phyloP scores from a whole-genome alignment of 2,329 filamentous ascomycete species.

The Colletotrichum lentis region DNA sequence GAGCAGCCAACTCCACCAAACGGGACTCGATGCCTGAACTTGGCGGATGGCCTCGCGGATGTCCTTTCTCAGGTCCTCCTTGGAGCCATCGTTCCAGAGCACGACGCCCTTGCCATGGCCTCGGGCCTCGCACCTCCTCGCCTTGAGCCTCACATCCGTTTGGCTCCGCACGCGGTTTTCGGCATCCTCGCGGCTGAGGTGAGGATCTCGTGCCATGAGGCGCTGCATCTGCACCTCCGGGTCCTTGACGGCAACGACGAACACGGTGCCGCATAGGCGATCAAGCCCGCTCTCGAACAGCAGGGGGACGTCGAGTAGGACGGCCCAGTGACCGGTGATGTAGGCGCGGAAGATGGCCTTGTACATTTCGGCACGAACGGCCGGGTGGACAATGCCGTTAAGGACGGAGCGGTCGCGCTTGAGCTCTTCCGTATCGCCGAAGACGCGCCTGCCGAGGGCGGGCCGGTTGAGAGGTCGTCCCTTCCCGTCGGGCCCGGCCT shows the following conservation, averaged over 20 bases:
- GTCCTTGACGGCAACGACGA: constrained; percentile 87
- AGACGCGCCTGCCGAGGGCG: constrained; percentile 84
- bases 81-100: constrained; percentile 87
- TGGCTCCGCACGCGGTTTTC: constrained; percentile 87
- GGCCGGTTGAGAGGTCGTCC: constrained; percentile 84
- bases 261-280: constrained; percentile 80
- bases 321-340: constrained; percentile 80
- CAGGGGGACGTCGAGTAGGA: constrained; percentile 90
- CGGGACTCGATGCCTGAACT: constrained; percentile 70
- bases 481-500: constrained; percentile 64
- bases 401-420: constrained; percentile 77
- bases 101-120: constrained; percentile 75
- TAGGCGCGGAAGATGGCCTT: constrained; percentile 77
- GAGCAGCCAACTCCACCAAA: constrained; percentile 83
- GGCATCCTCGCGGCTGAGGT: constrained; percentile 85
- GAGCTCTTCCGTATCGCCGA: constrained; percentile 77
- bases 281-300: constrained; percentile 92
- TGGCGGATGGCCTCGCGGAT: constrained; percentile 71
- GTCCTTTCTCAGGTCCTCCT: constrained; percentile 72
- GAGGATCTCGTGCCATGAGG: constrained; percentile 76
- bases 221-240: constrained; percentile 83
- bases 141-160: constrained; percentile 85
- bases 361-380: constrained; percentile 85
- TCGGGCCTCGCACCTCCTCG: constrained; percentile 73
- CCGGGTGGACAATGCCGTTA: constrained; percentile 92